Evolutionary conservation across 208 protist species (phyloP), one percentile per base, ranked within the genome.

Genomic region (Zelonia costaricensis): DNA sequence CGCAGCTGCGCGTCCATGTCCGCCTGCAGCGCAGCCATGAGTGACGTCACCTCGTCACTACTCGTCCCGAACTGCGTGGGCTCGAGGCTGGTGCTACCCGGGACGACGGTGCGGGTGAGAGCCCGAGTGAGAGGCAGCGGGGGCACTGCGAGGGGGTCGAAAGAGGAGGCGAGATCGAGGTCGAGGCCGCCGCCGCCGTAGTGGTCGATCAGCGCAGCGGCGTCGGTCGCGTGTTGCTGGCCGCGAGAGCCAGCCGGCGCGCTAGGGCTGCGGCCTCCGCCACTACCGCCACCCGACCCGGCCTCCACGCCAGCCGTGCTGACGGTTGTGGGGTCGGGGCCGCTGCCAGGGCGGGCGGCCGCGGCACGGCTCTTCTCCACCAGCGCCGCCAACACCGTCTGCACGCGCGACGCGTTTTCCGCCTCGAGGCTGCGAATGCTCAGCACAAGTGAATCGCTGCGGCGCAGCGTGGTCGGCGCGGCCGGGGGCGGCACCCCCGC

Each of bases 61-160:
- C 35, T 35, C 3, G 25, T 28, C 35, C 33, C 7, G 7, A 10
- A 10, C 10, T 38, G 7, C 4, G 7, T 38, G 33, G 7, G 4
- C 33, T 38, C 10, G 33, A 10, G 33, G 33, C 33, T 4, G 4
- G 33, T 38, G 7, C 33, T 4, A 4, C 10, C 33, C 33, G 33
- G 10, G 7, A 10, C 23, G 45, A 3, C 10, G 43, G 57, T 44
- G 16, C 39, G 9, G 13, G 13, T 30, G 1, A 2, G n/a, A n/a
- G 48, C 48, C 4, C 48, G 48, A 15, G 60, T 58, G 16, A 51
- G 60, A 25, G 60, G 60, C 40, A 66, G 42, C 60, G 60, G 60
- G 4, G 60, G 60, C 16, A 66, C 60, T 6, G 60, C 49, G 3
- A 66, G 40, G 3, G 51, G 60, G 49, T 66, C 60, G 22, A 66